Base-by-base conservation (phyloP, 1,284 basidiomycete genomes). In the Neolentinus lepideus region DNA sequence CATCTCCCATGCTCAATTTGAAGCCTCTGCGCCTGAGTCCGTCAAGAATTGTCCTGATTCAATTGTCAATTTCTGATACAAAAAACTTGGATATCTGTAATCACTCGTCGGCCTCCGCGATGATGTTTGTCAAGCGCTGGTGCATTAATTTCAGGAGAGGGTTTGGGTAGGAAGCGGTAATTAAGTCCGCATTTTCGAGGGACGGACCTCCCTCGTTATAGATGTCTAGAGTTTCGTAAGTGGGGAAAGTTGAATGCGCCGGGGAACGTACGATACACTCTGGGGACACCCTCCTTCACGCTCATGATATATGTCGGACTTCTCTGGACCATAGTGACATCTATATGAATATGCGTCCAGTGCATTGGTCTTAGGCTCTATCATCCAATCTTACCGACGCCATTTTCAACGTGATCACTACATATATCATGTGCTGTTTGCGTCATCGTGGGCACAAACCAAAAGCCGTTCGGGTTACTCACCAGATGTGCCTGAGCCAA, bases 291-390 rank as follows among this genome's bases (percentile, higher is more conserved):
- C 61, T 70, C 71, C 68, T 69, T 75, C 47, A 71, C 77, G 58
- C 64, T 75, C 77, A 87, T 82, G 61, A 88, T 69, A 64, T 83
- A 85, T 9, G 82, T 87, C 3, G 80, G 75, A 29, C 74, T 75
- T 26, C 85, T 75, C 67, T 88, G 86, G 57, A 79, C 77, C 71
- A 87, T 80, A 2, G 83, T 84, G 3, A 83, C 75, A 51, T 80
- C 38, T 43, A 21, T 21, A 43, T 4, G 19, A n/a, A n/a, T n/a
- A n/a, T n/a, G n/a, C n/a, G n/a, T n/a, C n/a, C n/a, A n/a, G n/a
- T n/a, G n/a, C n/a, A n/a, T n/a, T n/a, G n/a, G n/a, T n/a, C n/a
- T n/a, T n/a, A n/a, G n/a, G n/a, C n/a, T n/a, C n/a, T n/a, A n/a
- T n/a, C n/a, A n/a, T n/a, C n/a, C n/a, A n/a, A n/a, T n/a, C 38